These are phyloP conservation scores for Bruguiera gymnorhiza DNA, from an alignment of 345 rosid species.

Conservation along the genomic window DNA sequence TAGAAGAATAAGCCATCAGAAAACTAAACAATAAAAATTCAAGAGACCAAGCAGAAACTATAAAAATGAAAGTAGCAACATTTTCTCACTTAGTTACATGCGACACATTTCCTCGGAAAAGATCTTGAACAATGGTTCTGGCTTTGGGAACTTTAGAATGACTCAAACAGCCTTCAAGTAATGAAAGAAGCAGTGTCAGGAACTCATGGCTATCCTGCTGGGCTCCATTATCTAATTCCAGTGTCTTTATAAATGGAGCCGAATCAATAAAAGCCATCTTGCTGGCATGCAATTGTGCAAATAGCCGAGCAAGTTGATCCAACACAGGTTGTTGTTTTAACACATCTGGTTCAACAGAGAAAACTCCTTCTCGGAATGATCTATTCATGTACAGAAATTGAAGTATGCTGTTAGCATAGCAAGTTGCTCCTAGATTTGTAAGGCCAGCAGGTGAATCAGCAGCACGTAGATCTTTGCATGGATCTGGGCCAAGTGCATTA, in stretches of 20 bases:
- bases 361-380: constrained; percentile 73
- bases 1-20: background rate
- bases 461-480: constrained; percentile 57
- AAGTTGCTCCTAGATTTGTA: constrained; percentile 91
- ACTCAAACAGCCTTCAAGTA: constrained; percentile 82
- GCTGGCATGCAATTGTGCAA: constrained; percentile 81
- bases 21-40: constrained; percentile 3
- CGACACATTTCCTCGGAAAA: constrained; percentile 93
- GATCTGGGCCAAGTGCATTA: constrained; percentile 70
- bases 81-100: constrained; percentile 91
- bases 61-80: background rate
- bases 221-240: constrained; percentile 89
- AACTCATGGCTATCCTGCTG: constrained; percentile 99
- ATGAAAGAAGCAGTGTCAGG: constrained; percentile 80
- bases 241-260: constrained; percentile 85
- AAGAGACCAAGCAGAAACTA: background rate
- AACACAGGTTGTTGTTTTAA: constrained; percentile 72
- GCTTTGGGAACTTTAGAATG: constrained; percentile 59
- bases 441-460: constrained; percentile 82
- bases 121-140: constrained; percentile 86
- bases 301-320: constrained; percentile 83
- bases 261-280: constrained; percentile 81
- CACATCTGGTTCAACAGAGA: constrained; percentile 73
- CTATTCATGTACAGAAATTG: constrained; percentile 88
- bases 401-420: constrained; percentile 96